phyloP scores from a whole-genome alignment of 2,329 filamentous ascomycete genomes.

The Claviceps lovelessii region DNA sequence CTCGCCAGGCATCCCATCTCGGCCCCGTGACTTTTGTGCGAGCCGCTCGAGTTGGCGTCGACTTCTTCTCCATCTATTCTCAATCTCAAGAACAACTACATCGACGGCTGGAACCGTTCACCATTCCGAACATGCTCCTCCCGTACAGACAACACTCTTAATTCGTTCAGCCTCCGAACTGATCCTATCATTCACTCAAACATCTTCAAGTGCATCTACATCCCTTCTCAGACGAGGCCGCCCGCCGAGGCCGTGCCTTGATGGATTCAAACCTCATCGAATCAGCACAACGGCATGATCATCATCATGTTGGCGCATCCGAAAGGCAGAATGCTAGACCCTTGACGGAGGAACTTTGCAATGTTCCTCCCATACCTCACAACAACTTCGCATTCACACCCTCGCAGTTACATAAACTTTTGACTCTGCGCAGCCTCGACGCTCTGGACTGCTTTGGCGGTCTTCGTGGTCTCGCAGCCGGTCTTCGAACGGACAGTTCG shows the following conservation, averaged over 20 bases:
- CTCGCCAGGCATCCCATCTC: neutral
- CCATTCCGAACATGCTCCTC: neutral
- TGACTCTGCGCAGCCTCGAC: slow-evolving; percentile 33
- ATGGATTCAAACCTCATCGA: slow-evolving; percentile 4
- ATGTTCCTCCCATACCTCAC: slow-evolving; percentile 13
- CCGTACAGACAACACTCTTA: neutral
- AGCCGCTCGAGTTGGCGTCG: neutral
- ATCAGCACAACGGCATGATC: slow-evolving; percentile 1
- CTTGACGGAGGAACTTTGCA: slow-evolving; percentile 12
- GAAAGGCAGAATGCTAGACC: slow-evolving; percentile 6
- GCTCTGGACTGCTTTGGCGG: slow-evolving; percentile 40
- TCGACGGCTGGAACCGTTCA: neutral
- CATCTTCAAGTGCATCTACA: neutral
- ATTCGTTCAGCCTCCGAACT: neutral
- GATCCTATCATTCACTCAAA: neutral
- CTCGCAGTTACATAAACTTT: slow-evolving; percentile 37
- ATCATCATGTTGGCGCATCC: slow-evolving; percentile 1
- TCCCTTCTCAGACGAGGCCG: neutral
- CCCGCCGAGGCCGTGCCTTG: neutral
- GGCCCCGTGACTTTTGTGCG: neutral
- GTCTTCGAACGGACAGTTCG: slow-evolving; percentile 33
- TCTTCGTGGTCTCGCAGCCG: slow-evolving; percentile 34
- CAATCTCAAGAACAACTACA: neutral
- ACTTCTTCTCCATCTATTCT: neutral
- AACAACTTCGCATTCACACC: slow-evolving; percentile 41